These are phyloP conservation scores for Fusarium sororula DNA, from an alignment of 2,329 filamentous ascomycete species.

Conservation along the genomic window DNA sequence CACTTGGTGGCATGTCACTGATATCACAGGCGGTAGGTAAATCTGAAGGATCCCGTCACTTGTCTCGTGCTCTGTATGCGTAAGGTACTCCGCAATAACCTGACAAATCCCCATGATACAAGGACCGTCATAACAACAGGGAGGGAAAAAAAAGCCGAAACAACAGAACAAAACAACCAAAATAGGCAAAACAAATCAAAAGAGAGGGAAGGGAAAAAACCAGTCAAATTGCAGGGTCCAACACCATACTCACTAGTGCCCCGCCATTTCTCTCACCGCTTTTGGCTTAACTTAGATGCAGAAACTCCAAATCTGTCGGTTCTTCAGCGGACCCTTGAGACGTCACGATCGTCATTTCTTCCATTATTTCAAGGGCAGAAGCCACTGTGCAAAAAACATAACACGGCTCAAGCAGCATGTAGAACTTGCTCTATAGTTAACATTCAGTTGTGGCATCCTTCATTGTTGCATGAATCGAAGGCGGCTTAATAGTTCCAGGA, in stretches of 20 bases:
- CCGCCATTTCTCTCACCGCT: conserved; percentile 32
- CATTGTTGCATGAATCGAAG: neutral
- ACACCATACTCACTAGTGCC: conserved; percentile 19
- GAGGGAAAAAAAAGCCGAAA: neutral
- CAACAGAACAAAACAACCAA: neutral
- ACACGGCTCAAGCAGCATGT: neutral
- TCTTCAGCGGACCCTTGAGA: neutral
- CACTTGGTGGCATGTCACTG: conserved; percentile 1
- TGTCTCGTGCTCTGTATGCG: neutral
- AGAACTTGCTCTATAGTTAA: no score
- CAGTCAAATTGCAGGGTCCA: conserved; percentile 40
- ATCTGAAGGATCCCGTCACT: neutral
- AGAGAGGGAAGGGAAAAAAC: neutral
- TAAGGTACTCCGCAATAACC: neutral
- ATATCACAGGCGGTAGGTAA: neutral
- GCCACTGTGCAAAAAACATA: no score
- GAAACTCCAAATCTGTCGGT: conserved; percentile 17
- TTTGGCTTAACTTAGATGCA: conserved; percentile 29
- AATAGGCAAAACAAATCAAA: conserved; percentile 18
- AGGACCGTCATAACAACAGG: neutral
- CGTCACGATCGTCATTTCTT: conserved; percentile 1
- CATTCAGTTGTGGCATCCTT: neutral
- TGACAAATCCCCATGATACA: neutral
- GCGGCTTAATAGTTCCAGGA: neutral
- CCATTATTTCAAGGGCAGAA: neutral